Evolutionary conservation across 2,329 filamentous ascomycete genomes (phyloP).

Genomic region (Microcyclospora pomicola): DNA sequence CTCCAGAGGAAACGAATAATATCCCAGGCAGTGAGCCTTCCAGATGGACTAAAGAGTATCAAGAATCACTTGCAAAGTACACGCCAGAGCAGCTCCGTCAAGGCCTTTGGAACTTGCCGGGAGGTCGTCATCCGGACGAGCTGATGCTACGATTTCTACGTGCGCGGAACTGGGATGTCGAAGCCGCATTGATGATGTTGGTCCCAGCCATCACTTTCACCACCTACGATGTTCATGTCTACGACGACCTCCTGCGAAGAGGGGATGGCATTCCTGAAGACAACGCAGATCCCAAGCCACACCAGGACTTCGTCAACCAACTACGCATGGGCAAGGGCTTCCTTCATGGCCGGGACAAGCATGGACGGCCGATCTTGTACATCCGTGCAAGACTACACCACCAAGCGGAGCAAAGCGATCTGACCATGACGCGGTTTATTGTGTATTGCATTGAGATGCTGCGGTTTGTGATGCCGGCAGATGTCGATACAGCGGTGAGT

Average conservation of each 20-base stretch:
- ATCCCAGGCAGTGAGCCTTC: no score
- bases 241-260: slow-evolving; percentile 69
- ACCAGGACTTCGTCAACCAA: slow-evolving; percentile 68
- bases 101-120: no score
- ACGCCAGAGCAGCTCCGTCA: no score
- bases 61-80: no score
- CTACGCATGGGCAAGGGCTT: slow-evolving; percentile 86
- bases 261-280: slow-evolving; percentile 56
- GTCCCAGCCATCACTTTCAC: slow-evolving; percentile 92
- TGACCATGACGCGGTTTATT: slow-evolving; percentile 74
- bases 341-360: slow-evolving; percentile 73
- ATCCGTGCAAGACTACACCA: slow-evolving; percentile 72
- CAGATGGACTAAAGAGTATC: no score
- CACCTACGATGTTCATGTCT: slow-evolving; percentile 66
- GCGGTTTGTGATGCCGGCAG: slow-evolving; percentile 61
- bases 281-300: slow-evolving; percentile 49
- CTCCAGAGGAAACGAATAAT: no score
- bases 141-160: slow-evolving; percentile 72
- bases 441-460: slow-evolving; percentile 90
- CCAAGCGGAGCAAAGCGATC: slow-evolving; percentile 66
- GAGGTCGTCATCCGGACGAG: slow-evolving; percentile 54
- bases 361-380: slow-evolving; percentile 72
- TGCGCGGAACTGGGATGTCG: slow-evolving; percentile 90
- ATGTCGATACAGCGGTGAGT: slow-evolving; percentile 63
- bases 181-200: slow-evolving; percentile 86